Conservation (phyloP, 352 stramenopile genomes). For the Pythium phragmiticola region DNA sequence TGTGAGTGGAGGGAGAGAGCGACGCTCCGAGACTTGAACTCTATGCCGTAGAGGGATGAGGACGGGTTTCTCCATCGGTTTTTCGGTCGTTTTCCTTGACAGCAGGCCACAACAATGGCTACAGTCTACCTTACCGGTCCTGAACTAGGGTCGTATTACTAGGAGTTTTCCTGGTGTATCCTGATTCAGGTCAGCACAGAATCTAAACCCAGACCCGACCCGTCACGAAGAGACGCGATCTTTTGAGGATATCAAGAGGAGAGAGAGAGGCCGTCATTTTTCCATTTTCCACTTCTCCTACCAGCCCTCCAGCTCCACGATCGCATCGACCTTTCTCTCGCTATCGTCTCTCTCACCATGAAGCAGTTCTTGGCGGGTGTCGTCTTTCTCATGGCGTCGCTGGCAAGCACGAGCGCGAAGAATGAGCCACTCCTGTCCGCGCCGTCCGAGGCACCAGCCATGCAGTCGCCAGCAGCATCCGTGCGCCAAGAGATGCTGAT, state of each 20-base stretch:
- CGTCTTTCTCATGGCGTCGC: background rate
- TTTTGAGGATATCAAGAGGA: constrained; percentile 22
- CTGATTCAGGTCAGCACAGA: constrained; percentile 6
- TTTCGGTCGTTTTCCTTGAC: background rate
- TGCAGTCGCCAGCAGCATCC: background rate
- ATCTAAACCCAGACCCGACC: constrained; percentile 13
- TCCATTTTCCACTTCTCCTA: constrained; percentile 17
- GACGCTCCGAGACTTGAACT: no score
- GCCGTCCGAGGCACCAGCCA: background rate
- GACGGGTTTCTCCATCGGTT: background rate
- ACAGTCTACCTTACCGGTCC: background rate
- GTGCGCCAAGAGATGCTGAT: background rate
- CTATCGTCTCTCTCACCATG: constrained; percentile 5
- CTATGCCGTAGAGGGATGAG: no score
- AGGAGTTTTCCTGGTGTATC: background rate
- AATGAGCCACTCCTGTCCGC: constrained; percentile 18
- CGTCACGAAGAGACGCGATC: constrained; percentile 29
- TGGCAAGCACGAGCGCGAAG: background rate
- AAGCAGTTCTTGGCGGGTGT: constrained; percentile 1
- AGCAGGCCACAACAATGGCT: background rate
- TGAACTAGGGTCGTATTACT: background rate
- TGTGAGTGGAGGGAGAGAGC: no score
- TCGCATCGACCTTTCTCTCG: background rate
- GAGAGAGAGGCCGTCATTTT: background rate
- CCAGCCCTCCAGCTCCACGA: background rate